Percentiles rank a stretch among this genome's conserved stretches.
These are phyloP conservation scores for Microbotryum scabiosae DNA, from an alignment of 1,284 basidiomycete genomes.

Conservation along the genomic window DNA sequence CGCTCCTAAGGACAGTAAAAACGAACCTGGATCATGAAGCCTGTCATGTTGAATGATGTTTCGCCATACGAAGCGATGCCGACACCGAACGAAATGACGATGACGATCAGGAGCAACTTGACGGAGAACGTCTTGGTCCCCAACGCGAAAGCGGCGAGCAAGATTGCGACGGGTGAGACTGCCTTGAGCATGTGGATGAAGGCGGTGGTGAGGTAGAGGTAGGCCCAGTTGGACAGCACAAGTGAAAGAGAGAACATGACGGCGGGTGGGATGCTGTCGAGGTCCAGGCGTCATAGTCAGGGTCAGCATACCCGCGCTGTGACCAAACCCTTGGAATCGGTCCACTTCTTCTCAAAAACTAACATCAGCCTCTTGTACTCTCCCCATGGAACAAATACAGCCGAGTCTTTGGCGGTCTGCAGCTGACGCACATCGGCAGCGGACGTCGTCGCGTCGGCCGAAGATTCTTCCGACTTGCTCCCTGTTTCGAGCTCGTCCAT, in stretches of 20 bases:
- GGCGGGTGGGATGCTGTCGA: constrained; percentile 26
- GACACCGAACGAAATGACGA: constrained; percentile 27
- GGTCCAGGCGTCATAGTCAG: neutral
- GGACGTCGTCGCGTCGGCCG: neutral
- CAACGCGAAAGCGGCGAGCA: constrained; percentile 29
- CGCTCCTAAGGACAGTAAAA: no score
- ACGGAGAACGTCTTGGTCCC: constrained; percentile 18
- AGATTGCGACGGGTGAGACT: constrained; percentile 29
- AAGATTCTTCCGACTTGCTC: neutral
- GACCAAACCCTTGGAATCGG: neutral
- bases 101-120: constrained; percentile 21
- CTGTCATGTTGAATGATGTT: constrained; percentile 16
- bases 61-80: constrained; percentile 25
- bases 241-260: constrained; percentile 28
- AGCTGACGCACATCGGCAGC: no score
- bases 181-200: constrained; percentile 26
- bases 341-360: neutral
- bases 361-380: constrained; percentile 17
- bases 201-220: constrained; percentile 3
- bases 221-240: constrained; percentile 26
- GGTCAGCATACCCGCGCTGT: neutral
- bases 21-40: constrained; percentile 23
- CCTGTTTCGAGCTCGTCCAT: neutral
- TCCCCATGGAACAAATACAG: constrained; percentile 6
- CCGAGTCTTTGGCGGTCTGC: neutral